Conservation (phyloP, 371 early-diverging fungal genomes). For the Dichotomocladium elegans region DNA sequence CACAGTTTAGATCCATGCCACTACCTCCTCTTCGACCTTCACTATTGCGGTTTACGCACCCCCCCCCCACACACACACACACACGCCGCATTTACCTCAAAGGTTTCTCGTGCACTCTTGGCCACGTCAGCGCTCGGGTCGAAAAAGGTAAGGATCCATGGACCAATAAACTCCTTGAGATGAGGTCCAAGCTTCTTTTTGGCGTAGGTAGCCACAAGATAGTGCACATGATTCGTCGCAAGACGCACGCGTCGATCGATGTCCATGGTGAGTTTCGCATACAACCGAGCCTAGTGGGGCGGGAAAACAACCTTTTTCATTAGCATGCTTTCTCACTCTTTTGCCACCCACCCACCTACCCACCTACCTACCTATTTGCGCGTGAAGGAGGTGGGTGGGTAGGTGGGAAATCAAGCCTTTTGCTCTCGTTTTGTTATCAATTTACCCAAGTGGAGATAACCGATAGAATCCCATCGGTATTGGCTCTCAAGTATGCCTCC, state of each 20-base stretch:
- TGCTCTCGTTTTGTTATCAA: not conserved
- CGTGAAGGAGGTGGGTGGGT: too few relatives aligned
- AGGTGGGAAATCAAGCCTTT: too few relatives aligned
- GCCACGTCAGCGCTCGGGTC: conserved; percentile 62
- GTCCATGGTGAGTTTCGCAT: conserved; percentile 55
- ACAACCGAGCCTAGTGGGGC: conserved; percentile 29
- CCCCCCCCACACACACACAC: too few relatives aligned
- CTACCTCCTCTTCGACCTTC: too few relatives aligned
- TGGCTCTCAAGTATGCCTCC: conserved; percentile 43
- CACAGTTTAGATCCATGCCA: not conserved
- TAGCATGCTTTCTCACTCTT: too few relatives aligned
- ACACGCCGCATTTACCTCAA: conserved; percentile 39
- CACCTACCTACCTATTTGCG: too few relatives aligned
- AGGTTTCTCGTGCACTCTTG: conserved; percentile 42
- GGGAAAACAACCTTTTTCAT: too few relatives aligned
- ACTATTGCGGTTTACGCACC: too few relatives aligned
- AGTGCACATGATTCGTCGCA: conserved; percentile 50
- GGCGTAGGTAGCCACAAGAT: conserved; percentile 45
- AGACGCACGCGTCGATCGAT: conserved; percentile 62
- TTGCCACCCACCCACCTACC: too few relatives aligned
- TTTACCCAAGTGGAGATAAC: conserved; percentile 39
- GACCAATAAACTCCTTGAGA: conserved; percentile 55
- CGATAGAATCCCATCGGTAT: conserved; percentile 22
- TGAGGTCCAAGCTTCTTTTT: conserved; percentile 61
- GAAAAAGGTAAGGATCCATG: conserved; percentile 61